Base-by-base conservation (phyloP, 441 rosid species). In the Gossypium gossypioides region DNA sequence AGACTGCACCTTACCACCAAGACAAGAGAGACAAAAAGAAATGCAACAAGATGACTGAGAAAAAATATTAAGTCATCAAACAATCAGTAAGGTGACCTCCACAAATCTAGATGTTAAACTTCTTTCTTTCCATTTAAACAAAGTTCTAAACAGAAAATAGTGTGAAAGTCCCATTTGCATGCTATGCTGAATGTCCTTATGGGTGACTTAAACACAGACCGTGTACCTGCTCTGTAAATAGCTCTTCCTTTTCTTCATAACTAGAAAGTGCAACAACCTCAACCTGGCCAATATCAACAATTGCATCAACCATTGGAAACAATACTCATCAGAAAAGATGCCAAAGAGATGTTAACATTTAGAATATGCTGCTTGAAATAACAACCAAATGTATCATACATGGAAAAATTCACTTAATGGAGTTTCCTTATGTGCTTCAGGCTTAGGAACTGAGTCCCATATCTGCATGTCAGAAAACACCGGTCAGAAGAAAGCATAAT, bases 171-270 rank as follows among this genome's bases (percentile, higher is more conserved):
- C 18, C 6, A 1, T 50, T 27, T 8, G 15, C 44, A 50, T 25
- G 59, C 59, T 50, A 27, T 50, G 19, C 6, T 8, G 58, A 48
- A 25, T 25, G 71, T 48, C 71, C 70, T 46, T 46, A 46, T n/a
- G 56, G 12, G 15, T 0, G 19, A 71, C 74, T 15, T 58, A 16
- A 27, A 71, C 3, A 51, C 21, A 57, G 34, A 57, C 15, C 5
- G 4, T 18, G 55, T 72, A 96, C 99, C 98, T 96, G 99, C 86
- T 93, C 98, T 80, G 71, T 86, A 78, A 93, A 93, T 69, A 80
- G 98, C 77, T 91, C 95, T 82, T 96, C 99, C 83, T 93, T 93
- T 86, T 96, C 98, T 84, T 96, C 99, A 74, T 51, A 96, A 87
- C 98, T 96, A 81, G 93, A 89, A 72, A 96, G 97, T 24, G 98